Evolutionary conservation across 768 basidiomycete species (phyloP).

Genomic region (Mycena indigotica): DNA sequence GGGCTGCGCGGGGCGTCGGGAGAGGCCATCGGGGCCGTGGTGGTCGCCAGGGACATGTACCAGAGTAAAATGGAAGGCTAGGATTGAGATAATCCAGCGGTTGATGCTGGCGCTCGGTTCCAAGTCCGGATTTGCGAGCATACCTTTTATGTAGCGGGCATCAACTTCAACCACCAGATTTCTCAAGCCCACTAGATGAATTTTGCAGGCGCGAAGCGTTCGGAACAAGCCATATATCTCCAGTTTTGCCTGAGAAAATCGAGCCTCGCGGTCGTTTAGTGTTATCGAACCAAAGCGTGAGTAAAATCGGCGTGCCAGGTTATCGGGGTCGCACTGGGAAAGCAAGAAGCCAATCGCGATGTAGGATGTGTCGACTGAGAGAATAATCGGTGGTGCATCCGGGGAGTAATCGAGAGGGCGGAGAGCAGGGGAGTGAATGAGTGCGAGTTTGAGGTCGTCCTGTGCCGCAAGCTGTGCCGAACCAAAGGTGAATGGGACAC

Average conservation of each 20-base stretch:
- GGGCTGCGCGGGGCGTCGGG: conserved; percentile 1
- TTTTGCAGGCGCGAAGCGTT: conserved; percentile 12
- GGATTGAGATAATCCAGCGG: conserved; percentile 26
- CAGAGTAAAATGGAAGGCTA: conserved; percentile 27
- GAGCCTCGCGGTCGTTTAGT: conserved; percentile 27
- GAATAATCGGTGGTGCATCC: conserved; percentile 18
- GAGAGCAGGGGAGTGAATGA: conserved; percentile 22
- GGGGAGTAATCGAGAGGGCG: conserved; percentile 30
- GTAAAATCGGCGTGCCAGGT: conserved; percentile 12
- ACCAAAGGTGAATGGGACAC: conserved; percentile 26
- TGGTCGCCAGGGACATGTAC: conserved; percentile 22
- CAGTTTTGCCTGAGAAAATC: conserved; percentile 27
- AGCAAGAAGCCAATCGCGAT: conserved; percentile 32
- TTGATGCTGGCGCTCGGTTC: conserved; percentile 27
- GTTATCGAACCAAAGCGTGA: conserved; percentile 31
- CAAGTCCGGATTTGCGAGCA: conserved; percentile 24
- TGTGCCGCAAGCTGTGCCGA: conserved; percentile 9
- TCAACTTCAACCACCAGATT: conserved; percentile 34
- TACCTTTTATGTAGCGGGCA: conserved; percentile 33
- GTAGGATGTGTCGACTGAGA: conserved; percentile 31
- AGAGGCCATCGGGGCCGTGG: conserved; percentile 26
- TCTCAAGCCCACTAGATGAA: conserved; percentile 25
- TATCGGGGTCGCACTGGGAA: conserved; percentile 18
- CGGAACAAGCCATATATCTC: conserved; percentile 29
- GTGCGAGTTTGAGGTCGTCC: conserved; percentile 17